Evolutionary conservation across 1,284 basidiomycete species (phyloP), one percentile per base, ranked within the genome.

Genomic region (Gomphus sp.): DNA sequence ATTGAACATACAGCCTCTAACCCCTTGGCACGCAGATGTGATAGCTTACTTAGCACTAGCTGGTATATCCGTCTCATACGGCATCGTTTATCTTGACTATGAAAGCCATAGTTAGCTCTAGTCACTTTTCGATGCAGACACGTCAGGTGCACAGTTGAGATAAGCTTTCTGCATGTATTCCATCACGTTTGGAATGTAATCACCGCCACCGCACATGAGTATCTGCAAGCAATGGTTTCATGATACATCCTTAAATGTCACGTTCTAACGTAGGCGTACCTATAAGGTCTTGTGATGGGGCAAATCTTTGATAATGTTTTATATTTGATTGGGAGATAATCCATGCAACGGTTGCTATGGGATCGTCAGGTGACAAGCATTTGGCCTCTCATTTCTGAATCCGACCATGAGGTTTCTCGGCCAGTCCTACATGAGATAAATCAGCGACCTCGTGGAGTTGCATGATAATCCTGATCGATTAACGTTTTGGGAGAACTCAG

Each of bases 191-290:
- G 49, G 50, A 43, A 52, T 52, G 22, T n/a, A 58, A 28, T 49
- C 56, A 39, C 56, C 57, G 12, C 57, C 57, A 11, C 51, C 57
- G 31, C 57, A 59, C 57, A 54, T 36, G 14, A 58, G 53, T 22
- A 59, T 53, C 57, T 59, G 49, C 47, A n/a, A n/a, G 31, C 25
- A n/a, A 43, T 10, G 33, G 12, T 31, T 6, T 50, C 34, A 28
- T 6, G 18, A 22, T 28, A 28, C 28, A 28, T 4, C 28, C 28
- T 28, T 28, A 28, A 28, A 28, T 28, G 28, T 3, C 28, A n/a
- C n/a, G n/a, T n/a, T n/a, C n/a, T n/a, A n/a, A 28, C 28, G 28
- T 28, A 28, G 43, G 16, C 43, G 6, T n/a, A 44, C 43, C 18
- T n/a, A 7, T 16, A 44, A 18, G n/a, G 43, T 44, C 16, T n/a